Conservation (phyloP, 306 rosid species). For the Cucurbita argyrosperma region DNA sequence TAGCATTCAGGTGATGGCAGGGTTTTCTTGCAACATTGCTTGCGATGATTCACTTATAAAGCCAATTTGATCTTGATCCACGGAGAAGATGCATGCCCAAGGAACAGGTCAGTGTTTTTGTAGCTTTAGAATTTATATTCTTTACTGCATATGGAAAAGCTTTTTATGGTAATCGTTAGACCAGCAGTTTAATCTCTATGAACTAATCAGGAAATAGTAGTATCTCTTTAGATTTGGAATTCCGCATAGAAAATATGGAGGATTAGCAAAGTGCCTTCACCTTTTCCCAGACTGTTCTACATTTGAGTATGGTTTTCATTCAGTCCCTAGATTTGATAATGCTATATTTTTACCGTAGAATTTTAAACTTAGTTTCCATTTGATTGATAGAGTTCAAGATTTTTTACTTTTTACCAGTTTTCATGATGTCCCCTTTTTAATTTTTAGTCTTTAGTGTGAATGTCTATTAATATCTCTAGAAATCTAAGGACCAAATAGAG, state of each 20-base stretch:
- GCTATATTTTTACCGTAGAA: no score
- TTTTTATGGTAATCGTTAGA: neutral
- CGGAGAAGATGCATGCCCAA: neutral
- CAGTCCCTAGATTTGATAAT: no score
- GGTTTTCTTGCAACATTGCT: neutral
- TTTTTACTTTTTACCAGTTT: no score
- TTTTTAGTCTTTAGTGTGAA: no score
- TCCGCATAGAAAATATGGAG: neutral
- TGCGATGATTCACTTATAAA: neutral
- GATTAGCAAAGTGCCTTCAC: neutral
- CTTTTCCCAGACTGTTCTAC: neutral
- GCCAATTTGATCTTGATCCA: neutral
- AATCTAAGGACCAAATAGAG: neutral
- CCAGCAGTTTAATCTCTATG: neutral
- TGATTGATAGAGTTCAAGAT: no score
- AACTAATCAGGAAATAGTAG: neutral
- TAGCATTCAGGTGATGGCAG: neutral
- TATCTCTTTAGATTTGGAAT: neutral
- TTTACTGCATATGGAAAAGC: neutral
- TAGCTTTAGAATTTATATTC: constrained; percentile 1
- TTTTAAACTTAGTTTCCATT: no score
- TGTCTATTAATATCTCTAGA: no score
- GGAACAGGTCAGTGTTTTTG: constrained; percentile 11
- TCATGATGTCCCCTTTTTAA: no score
- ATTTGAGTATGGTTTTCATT: neutral